Evolutionary conservation across 371 early-diverging fungal species (phyloP).

Genomic region (Mortierella sp.): DNA sequence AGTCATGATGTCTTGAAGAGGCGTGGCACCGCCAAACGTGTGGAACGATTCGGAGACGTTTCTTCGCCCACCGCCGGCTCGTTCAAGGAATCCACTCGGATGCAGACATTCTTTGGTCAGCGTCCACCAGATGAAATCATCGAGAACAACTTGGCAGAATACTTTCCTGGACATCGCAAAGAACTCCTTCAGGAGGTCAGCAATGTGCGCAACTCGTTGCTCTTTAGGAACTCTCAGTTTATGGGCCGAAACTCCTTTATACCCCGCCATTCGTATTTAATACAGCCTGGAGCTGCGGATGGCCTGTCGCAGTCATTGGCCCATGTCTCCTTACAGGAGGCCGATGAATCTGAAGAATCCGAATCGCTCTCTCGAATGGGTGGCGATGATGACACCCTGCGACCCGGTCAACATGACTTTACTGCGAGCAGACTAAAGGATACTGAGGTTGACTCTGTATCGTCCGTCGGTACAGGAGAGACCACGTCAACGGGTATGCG

Average conservation of each 20-base stretch:
- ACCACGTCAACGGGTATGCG: slow-evolving; percentile 12
- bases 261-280: slow-evolving; percentile 45
- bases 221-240: slow-evolving; percentile 40
- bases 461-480: not conserved
- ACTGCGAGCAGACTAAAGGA: slow-evolving; percentile 3
- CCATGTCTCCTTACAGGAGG: slow-evolving; percentile 57
- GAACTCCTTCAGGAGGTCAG: slow-evolving; percentile 49
- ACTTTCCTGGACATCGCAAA: slow-evolving; percentile 77
- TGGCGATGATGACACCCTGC: slow-evolving; percentile 3
- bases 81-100: slow-evolving; percentile 35
- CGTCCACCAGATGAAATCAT: slow-evolving; percentile 94
- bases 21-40: slow-evolving; percentile 58
- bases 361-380: slow-evolving; percentile 1
- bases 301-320: slow-evolving; percentile 39
- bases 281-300: slow-evolving; percentile 45
- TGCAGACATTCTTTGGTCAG: slow-evolving; percentile 85
- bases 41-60: slow-evolving; percentile 22
- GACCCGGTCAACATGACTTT: slow-evolving; percentile 8
- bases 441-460: slow-evolving; percentile 2
- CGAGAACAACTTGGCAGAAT: slow-evolving; percentile 85
- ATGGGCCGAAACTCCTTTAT: slow-evolving; percentile 29
- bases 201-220: slow-evolving; percentile 42
- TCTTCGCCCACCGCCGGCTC: slow-evolving; percentile 31
- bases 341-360: slow-evolving; percentile 53
- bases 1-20: slow-evolving; percentile 70